These are phyloP conservation scores for Aspergillus luchuensis DNA, from an alignment of 2,329 filamentous ascomycete species.

Conservation along the genomic window DNA sequence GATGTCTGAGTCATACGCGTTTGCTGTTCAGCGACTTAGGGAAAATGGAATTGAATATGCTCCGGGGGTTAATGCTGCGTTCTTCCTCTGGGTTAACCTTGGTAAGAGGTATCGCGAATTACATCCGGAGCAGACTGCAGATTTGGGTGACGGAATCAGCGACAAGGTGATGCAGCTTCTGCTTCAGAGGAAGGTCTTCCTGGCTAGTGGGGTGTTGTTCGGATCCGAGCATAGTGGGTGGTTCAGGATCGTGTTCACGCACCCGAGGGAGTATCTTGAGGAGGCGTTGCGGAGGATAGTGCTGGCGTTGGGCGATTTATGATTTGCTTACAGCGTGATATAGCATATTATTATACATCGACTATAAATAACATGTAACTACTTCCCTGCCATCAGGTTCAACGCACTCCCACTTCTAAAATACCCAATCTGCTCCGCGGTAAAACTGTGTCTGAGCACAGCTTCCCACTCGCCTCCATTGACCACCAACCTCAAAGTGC, in stretches of 20 bases:
- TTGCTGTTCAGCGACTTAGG: conserved; percentile 42
- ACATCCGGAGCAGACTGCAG: conserved; percentile 17
- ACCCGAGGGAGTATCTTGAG: not conserved
- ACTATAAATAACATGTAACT: not conserved
- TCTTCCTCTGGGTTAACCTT: conserved; percentile 60
- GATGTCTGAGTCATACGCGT: conserved; percentile 45
- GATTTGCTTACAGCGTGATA: not conserved
- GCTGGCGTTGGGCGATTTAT: not conserved
- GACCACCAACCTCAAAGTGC: not conserved
- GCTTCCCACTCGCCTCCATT: not conserved
- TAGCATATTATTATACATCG: no score
- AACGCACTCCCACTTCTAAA: not conserved
- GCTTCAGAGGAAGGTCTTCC: conserved; percentile 39
- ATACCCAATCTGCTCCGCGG: not conserved
- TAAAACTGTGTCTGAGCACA: not conserved
- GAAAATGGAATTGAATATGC: conserved; percentile 51
- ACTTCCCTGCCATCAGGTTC: not conserved
- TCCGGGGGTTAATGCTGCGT: conserved; percentile 55
- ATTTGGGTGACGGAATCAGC: conserved; percentile 20
- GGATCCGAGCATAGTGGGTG: conserved; percentile 45
- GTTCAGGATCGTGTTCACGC: conserved; percentile 45
- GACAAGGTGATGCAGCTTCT: conserved; percentile 39
- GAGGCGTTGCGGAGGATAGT: not conserved
- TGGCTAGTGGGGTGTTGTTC: conserved; percentile 39
- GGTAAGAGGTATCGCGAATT: conserved; percentile 32